Evolutionary conservation across 768 basidiomycete genomes (phyloP).

Genomic region (Tricholoma furcatifolium): DNA sequence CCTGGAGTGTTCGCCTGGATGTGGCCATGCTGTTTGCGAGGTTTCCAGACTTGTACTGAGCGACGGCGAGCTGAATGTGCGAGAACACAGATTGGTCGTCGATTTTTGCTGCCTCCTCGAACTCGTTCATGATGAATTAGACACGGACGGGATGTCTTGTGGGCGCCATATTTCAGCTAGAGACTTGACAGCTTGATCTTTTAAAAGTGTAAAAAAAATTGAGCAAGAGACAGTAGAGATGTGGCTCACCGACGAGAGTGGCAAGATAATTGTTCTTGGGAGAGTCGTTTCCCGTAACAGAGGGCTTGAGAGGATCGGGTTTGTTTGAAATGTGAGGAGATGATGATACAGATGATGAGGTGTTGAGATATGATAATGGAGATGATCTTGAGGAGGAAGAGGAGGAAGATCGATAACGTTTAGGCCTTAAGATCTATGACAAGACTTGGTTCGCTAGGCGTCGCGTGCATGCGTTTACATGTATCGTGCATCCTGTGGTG

Average conservation of each 20-base stretch:
- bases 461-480: no score
- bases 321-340: slow-evolving; percentile 40
- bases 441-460: no score
- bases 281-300: no score
- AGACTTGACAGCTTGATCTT: slow-evolving; percentile 80
- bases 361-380: slow-evolving; percentile 47
- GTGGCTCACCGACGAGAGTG: slow-evolving; percentile 66
- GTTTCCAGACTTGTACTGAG: slow-evolving; percentile 89
- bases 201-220: slow-evolving; percentile 16
- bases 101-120: slow-evolving; percentile 79
- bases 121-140: slow-evolving; percentile 93
- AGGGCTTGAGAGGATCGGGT: no score
- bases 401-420: no score
- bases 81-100: slow-evolving; percentile 92
- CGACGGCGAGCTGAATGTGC: slow-evolving; percentile 96
- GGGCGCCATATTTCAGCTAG: slow-evolving; percentile 80
- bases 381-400: slow-evolving; percentile 41
- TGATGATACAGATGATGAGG: slow-evolving; percentile 51
- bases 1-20: slow-evolving; percentile 81
- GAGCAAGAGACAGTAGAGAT: slow-evolving; percentile 4
- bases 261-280: slow-evolving; percentile 66
- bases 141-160: slow-evolving; percentile 75
- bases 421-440: slow-evolving; percentile 15
- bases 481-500: no score
- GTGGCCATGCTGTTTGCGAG: slow-evolving; percentile 83